A percentile compares a stretch with the other conserved stretches of the same genome.
These are phyloP conservation scores for Schizochytrium sp. DNA, from an alignment of 108 stramenopile species.

Conservation along the genomic window DNA sequence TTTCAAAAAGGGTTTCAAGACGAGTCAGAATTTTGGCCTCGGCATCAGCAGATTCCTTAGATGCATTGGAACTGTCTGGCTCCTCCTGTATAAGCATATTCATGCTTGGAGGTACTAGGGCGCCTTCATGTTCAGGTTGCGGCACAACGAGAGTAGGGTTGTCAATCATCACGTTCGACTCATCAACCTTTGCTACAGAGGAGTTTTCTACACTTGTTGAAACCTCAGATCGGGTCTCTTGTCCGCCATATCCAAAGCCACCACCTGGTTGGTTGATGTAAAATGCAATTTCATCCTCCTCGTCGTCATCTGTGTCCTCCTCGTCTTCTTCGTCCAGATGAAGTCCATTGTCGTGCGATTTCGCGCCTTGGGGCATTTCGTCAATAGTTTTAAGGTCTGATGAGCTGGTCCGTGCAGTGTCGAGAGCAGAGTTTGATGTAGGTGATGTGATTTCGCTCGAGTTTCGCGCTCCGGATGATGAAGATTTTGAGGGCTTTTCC, in stretches of 20 bases:
- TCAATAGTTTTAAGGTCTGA: not conserved
- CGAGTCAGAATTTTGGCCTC: not conserved
- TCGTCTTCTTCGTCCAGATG: not conserved
- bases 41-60: not conserved
- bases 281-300: slow-evolving; percentile 45
- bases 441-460: not conserved
- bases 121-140: not conserved
- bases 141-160: not conserved
- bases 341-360: not conserved
- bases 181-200: not conserved
- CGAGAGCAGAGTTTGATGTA: too few relatives aligned
- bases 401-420: too few relatives aligned
- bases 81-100: not conserved
- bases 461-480: not conserved
- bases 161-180: too few relatives aligned
- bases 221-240: not conserved
- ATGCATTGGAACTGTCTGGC: not conserved
- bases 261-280: slow-evolving; percentile 31
- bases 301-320: slow-evolving; percentile 42
- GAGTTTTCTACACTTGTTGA: not conserved
- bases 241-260: not conserved
- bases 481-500: not conserved
- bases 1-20: slow-evolving; percentile 51
- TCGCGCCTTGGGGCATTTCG: not conserved
- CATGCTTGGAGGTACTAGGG: not conserved